Evolutionary conservation across 2,329 filamentous ascomycete species (phyloP).

Genomic region (Stachybotrys chartarum): DNA sequence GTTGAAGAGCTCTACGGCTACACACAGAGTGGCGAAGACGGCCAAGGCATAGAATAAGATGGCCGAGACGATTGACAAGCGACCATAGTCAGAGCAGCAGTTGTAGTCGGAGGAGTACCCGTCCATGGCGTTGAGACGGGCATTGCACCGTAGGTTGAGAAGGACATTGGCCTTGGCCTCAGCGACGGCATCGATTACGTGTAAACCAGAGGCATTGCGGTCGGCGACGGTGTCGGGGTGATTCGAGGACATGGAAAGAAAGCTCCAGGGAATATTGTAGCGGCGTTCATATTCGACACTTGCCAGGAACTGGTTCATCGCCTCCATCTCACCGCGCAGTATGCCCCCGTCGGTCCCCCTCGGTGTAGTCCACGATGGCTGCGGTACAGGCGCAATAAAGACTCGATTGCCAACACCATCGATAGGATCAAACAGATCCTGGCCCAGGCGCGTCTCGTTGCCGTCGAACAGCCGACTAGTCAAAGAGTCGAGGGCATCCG

Average conservation of each 20-base stretch:
- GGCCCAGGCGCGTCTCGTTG: conserved; percentile 11
- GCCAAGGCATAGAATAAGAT: conserved; percentile 11
- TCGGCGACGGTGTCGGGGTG: conserved; percentile 11
- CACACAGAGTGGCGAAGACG: conserved; percentile 11
- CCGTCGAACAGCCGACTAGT: conserved; percentile 11
- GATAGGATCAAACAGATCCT: conserved; percentile 11
- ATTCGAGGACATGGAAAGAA: conserved; percentile 4
- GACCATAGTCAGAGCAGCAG: conserved; percentile 43
- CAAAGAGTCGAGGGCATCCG: conserved; percentile 14
- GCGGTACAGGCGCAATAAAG: conserved; percentile 18
- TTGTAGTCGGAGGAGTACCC: conserved; percentile 40
- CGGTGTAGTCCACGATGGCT: conserved; percentile 6
- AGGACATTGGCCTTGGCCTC: conserved; percentile 32
- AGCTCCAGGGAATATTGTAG: conserved; percentile 9
- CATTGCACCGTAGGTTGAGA: conserved; percentile 47
- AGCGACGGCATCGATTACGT: conserved; percentile 20
- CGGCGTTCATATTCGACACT: conserved; percentile 9
- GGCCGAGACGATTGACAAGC: not conserved
- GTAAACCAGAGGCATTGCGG: conserved; percentile 16
- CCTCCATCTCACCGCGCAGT: conserved; percentile 14
- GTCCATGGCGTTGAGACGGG: conserved; percentile 17
- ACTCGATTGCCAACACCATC: conserved; percentile 20
- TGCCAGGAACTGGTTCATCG: conserved; percentile 11
- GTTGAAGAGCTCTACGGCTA: conserved; percentile 9
- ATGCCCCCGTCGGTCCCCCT: conserved; percentile 11